A percentile compares a stretch with the other conserved stretches of the same genome.
Evolutionary conservation across 2,329 filamentous ascomycete genomes (phyloP).

Genomic region (Coniochaeta ligniaria): DNA sequence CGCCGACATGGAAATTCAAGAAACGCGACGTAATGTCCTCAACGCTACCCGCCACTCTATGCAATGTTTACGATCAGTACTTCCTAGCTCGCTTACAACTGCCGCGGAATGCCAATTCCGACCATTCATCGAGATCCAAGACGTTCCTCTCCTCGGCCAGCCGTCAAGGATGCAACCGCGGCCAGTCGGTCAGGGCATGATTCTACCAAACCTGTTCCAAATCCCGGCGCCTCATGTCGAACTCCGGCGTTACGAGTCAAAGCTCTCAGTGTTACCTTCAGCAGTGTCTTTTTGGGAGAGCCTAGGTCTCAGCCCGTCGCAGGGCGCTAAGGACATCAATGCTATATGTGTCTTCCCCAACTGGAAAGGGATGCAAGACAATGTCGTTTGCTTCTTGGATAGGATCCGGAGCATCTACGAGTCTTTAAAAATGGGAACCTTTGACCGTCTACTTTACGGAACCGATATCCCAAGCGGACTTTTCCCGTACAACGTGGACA

Average conservation of each 20-base stretch:
- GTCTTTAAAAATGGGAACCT: conserved; percentile 62
- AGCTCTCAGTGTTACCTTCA: conserved; percentile 66
- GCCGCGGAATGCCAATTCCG: conserved; percentile 35
- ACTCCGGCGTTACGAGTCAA: conserved; percentile 61
- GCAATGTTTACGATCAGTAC: conserved; percentile 35
- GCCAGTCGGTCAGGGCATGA: conserved; percentile 37
- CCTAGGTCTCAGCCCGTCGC: conserved; percentile 64
- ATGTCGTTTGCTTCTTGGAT: conserved; percentile 57
- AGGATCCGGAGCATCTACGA: conserved; percentile 68
- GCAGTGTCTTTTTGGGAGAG: conserved; percentile 77
- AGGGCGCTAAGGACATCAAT: conserved; percentile 63
- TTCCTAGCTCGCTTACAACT: conserved; percentile 36
- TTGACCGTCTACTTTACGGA: conserved; percentile 35
- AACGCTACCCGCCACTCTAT: conserved; percentile 38
- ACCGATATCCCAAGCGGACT: conserved; percentile 38
- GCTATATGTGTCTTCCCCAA: conserved; percentile 65
- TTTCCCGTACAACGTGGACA: conserved; percentile 42
- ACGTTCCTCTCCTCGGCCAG: conserved; percentile 46
- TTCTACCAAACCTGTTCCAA: conserved; percentile 48
- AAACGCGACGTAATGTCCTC: conserved; percentile 33
- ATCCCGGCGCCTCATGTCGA: conserved; percentile 66
- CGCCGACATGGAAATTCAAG: conserved; percentile 12
- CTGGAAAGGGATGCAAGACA: conserved; percentile 54
- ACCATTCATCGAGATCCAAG: conserved; percentile 48
- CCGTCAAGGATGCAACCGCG: conserved; percentile 45